A percentile compares a stretch with the other conserved stretches of the same genome.
phyloP scores from a whole-genome alignment of 2,329 filamentous ascomycete genomes.

The Sporothrix mexicana region DNA sequence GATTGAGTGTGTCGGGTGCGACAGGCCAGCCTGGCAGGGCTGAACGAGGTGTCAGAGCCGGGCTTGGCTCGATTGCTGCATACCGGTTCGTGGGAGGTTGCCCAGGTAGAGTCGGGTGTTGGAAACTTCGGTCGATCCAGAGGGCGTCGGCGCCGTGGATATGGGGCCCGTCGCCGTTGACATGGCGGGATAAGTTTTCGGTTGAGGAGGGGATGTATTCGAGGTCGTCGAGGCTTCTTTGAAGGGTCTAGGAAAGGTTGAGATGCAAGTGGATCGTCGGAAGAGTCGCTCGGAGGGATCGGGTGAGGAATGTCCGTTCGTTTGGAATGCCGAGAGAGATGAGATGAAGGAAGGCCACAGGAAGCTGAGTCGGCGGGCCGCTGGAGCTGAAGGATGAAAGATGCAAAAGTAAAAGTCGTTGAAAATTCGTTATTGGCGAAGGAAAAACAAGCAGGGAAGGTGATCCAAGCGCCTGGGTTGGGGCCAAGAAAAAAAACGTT shows the following conservation, averaged over 20 bases:
- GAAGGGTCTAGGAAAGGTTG: background rate
- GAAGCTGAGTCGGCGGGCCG: background rate
- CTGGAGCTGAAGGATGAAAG: constrained; percentile 14
- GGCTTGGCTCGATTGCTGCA: background rate
- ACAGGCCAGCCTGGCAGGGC: constrained; percentile 11
- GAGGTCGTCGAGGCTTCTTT: background rate
- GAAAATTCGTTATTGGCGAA: background rate
- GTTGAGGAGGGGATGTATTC: background rate
- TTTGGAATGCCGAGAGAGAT: background rate
- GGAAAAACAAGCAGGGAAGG: too few relatives aligned
- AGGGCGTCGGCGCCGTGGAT: constrained; percentile 22
- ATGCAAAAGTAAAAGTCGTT: background rate
- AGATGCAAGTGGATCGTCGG: background rate
- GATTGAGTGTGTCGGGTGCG: constrained; percentile 42
- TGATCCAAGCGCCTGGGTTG: background rate
- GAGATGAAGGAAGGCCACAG: background rate
- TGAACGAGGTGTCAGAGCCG: background rate
- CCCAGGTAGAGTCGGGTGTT: constrained; percentile 95
- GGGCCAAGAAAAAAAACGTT: constrained; percentile 2
- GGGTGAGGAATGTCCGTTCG: background rate
- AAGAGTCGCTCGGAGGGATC: background rate
- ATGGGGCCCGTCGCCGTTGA: constrained; percentile 34
- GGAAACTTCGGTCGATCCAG: constrained; percentile 73
- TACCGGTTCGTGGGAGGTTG: constrained; percentile 87
- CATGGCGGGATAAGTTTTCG: constrained; percentile 27